phyloP scores from a whole-genome alignment of 1,284 basidiomycete species.

The Ceratobasidium sp. region DNA sequence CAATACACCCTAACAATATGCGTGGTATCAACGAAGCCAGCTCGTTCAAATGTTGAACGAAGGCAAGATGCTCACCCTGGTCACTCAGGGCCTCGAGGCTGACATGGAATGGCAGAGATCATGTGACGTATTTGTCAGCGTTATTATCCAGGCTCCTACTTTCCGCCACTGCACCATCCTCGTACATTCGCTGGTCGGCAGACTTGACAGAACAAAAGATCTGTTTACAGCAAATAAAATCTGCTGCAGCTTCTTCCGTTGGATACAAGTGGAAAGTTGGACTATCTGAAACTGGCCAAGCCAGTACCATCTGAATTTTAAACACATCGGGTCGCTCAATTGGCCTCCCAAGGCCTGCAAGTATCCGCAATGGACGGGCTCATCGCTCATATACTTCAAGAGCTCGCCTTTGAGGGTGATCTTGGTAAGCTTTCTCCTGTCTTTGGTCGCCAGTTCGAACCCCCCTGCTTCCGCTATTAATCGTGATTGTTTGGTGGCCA shows the following conservation, averaged over 20 bases:
- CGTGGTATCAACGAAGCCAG: no score
- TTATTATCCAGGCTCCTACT: neutral
- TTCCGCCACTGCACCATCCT: slow-evolving; percentile 13
- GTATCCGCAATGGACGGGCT: slow-evolving; percentile 13
- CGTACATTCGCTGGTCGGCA: neutral
- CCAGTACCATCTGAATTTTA: no score
- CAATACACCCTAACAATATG: no score
- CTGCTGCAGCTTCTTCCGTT: no score
- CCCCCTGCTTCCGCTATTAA: slow-evolving; percentile 42
- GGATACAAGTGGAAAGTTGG: no score
- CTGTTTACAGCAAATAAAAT: no score
- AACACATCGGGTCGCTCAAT: neutral
- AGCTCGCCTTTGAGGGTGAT: slow-evolving; percentile 84
- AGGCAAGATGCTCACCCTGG: no score
- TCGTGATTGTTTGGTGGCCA: slow-evolving; percentile 47
- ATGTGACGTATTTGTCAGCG: neutral
- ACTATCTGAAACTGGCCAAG: no score
- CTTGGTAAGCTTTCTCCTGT: slow-evolving; percentile 61
- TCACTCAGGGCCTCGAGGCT: no score
- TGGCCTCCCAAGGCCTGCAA: neutral
- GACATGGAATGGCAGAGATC: no score
- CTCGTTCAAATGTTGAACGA: no score
- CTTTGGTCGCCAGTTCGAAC: slow-evolving; percentile 44
- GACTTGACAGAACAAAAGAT: no score
- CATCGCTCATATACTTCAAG: slow-evolving; percentile 55